Base-by-base conservation (phyloP, 2,329 filamentous ascomycete genomes). In the Teratosphaeria gauchensis region DNA sequence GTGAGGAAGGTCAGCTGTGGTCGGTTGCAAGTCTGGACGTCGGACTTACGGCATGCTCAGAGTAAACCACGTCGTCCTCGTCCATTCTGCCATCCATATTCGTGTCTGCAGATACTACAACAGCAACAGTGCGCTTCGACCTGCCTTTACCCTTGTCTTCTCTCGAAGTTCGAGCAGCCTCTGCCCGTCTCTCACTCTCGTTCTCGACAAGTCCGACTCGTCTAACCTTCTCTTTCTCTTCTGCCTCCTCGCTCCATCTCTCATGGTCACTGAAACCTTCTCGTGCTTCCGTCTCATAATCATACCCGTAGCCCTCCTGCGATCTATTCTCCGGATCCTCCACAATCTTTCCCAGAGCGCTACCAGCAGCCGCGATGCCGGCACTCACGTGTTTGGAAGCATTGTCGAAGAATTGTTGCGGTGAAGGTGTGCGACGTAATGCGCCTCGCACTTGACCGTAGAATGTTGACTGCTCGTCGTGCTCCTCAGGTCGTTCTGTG, bases 161-260 rank as follows among this genome's bases (percentile, higher is more conserved):
- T 21, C 59, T 54, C 28, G 53, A 56, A 24, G 54, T 63, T 60
- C 61, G 58, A 28, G 58, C 61, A 32, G 53, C 61, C 38, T 64
- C 63, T 51, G 61, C 63, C 4, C 67, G 54, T 59, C 64, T 61
- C 53, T 61, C 62, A 51, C 64, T 67, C 54, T 63, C 68, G 7
- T 56, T 58, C 58, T 69, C 66, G 14, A 66, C 64, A n/a, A 30
- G 56, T 12, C 60, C 56, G n/a, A 33, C 55, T 57, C 60, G 63
- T 56, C 62, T 61, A 4, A 48, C 42, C 42, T 48, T 48, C 54
- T 61, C 61, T 65, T 87, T 84, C 54, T 87, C 82, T 66, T 89
- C 87, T 24, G 87, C 89, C 75, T 96, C 92, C 73, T 96, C 91
- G 14, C 88, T 91, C 92, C 92, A 96, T 56, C 90, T 85, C 71